Evolutionary conservation across 2,329 filamentous ascomycete genomes (phyloP).

Genomic region (Domatiomyces globalis): DNA sequence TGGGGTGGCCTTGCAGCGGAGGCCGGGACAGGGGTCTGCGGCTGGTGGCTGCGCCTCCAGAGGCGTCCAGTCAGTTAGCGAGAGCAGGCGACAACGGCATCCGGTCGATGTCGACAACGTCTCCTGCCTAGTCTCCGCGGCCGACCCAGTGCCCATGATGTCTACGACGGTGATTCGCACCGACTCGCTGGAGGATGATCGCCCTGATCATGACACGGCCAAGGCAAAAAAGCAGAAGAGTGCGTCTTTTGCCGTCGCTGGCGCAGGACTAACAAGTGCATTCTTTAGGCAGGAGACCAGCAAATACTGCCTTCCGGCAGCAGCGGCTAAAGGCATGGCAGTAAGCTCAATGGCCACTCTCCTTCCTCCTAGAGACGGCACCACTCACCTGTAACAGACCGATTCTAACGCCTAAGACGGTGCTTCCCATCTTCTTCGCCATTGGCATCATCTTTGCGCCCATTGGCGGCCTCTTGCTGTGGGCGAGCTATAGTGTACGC

Average conservation of each 20-base stretch:
- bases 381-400: constrained; percentile 44
- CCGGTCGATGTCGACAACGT: neutral
- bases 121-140: neutral
- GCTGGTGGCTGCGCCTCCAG: neutral
- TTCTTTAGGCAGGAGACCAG: neutral
- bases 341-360: constrained; percentile 39
- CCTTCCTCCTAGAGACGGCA: constrained; percentile 6
- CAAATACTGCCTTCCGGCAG: constrained; percentile 92
- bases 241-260: neutral
- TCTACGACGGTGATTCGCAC: constrained; percentile 28
- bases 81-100: neutral
- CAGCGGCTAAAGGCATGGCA: constrained; percentile 98
- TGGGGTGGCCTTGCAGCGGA: neutral
- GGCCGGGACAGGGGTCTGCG: too few species aligned
- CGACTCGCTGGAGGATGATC: constrained; percentile 32
- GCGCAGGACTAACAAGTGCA: neutral
- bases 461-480: constrained; percentile 74
- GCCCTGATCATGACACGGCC: constrained; percentile 24
- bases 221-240: constrained; percentile 72
- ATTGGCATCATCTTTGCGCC: constrained; percentile 88
- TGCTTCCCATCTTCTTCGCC: constrained; percentile 77
- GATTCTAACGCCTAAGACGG: constrained; percentile 88
- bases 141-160: constrained; percentile 22
- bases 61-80: neutral
- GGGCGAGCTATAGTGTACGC: constrained; percentile 63